Conservation (phyloP, 139 green algal species). For the Coelastrella sp. region DNA sequence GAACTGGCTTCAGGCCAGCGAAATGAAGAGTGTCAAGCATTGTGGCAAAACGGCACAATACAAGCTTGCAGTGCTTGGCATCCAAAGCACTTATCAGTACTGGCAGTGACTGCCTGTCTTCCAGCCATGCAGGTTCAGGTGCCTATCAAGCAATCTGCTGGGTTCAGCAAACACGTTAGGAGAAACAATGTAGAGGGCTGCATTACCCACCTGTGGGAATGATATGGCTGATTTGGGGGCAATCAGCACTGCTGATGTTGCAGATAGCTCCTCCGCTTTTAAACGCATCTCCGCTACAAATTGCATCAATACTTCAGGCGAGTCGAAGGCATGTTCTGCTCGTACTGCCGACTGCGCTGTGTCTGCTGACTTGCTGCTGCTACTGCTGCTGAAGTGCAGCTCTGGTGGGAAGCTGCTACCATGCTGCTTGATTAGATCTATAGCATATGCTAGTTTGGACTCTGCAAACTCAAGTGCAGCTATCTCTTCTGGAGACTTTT, state of each 20-base stretch:
- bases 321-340: constrained; percentile 27
- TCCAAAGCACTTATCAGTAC: too few species aligned
- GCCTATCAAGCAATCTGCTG: not conserved
- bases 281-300: constrained; percentile 28
- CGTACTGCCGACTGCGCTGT: constrained; percentile 4
- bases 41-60: too few species aligned
- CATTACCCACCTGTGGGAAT: constrained; percentile 36
- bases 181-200: not conserved
- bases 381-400: constrained; percentile 52
- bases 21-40: too few species aligned
- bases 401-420: constrained; percentile 41
- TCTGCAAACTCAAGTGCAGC: constrained; percentile 15
- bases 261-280: constrained; percentile 10
- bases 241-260: constrained; percentile 24
- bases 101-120: too few species aligned
- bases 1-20: too few species aligned
- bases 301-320: constrained; percentile 10
- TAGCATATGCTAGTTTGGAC: constrained; percentile 10
- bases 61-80: too few species aligned
- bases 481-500: not conserved
- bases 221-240: constrained; percentile 31
- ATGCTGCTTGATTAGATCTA: constrained; percentile 27
- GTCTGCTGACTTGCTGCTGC: not conserved
- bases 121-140: not conserved
- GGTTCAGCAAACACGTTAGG: not conserved